phyloP scores from a whole-genome alignment of 257 asterid genomes.

The Cruciata laevipes region DNA sequence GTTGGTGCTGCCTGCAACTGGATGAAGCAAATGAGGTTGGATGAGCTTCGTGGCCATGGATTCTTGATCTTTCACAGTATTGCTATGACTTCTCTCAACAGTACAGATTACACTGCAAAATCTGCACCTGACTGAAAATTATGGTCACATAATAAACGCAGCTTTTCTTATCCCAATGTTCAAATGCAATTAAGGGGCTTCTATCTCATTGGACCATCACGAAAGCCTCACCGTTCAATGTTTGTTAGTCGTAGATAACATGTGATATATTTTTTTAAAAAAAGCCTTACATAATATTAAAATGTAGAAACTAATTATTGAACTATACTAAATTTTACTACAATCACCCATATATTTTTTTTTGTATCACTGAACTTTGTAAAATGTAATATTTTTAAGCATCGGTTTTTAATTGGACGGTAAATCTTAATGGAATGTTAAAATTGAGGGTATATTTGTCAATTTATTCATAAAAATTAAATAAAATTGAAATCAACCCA shows the following conservation, averaged over 20 bases:
- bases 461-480: too few species aligned
- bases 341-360: too few species aligned
- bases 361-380: too few species aligned
- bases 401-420: too few species aligned
- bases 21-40: slow-evolving; percentile 42
- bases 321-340: too few species aligned
- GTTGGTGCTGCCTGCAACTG: slow-evolving; percentile 20
- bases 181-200: background rate
- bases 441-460: too few species aligned
- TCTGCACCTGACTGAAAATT: background rate
- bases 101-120: background rate
- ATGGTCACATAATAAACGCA: background rate
- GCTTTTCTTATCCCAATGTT: background rate
- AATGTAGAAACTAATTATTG: too few species aligned
- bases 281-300: too few species aligned
- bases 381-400: too few species aligned
- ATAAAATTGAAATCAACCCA: too few species aligned
- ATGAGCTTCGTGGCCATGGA: slow-evolving; percentile 47
- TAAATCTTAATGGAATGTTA: too few species aligned
- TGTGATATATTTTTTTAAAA: too few species aligned
- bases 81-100: background rate
- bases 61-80: background rate
- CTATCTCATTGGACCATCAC: background rate
- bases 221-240: background rate
- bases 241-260: background rate